Evolutionary conservation across 176 grass and related monocot species (phyloP).

Genomic region (Cenchrus americanus): DNA sequence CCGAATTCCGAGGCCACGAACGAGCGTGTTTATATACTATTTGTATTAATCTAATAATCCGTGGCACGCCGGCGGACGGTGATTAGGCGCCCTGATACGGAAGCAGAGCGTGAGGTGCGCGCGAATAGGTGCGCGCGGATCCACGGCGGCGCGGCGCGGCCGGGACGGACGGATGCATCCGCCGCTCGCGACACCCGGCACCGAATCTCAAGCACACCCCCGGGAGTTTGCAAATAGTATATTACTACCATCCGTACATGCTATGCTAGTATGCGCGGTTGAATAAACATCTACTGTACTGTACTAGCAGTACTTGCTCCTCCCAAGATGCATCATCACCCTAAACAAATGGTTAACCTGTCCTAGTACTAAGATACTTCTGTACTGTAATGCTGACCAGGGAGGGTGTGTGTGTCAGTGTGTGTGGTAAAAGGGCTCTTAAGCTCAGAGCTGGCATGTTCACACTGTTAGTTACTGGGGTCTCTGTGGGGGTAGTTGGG

Average conservation of each 20-base stretch:
- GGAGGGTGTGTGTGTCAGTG: too few species aligned
- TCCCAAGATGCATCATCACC: not conserved
- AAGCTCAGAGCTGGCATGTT: not conserved
- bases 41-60: conserved; percentile 28
- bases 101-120: conserved; percentile 18
- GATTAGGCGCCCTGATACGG: conserved; percentile 27
- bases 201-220: conserved; percentile 15
- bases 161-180: not conserved
- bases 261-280: too few species aligned
- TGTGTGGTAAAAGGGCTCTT: not conserved
- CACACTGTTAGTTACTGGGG: not conserved
- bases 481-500: not conserved
- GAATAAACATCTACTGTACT: too few species aligned
- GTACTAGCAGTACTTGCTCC: too few species aligned
- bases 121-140: not conserved
- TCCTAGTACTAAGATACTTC: not conserved
- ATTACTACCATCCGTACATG: too few species aligned
- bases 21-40: too few species aligned
- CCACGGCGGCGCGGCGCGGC: not conserved
- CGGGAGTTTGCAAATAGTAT: not conserved
- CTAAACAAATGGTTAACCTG: not conserved
- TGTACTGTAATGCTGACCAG: too few species aligned
- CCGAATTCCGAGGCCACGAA: not conserved
- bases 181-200: not conserved
- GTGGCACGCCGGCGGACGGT: not conserved